These are phyloP conservation scores for Centrapalus pauciflorus DNA, from an alignment of 129 eudicot species.

Conservation along the genomic window DNA sequence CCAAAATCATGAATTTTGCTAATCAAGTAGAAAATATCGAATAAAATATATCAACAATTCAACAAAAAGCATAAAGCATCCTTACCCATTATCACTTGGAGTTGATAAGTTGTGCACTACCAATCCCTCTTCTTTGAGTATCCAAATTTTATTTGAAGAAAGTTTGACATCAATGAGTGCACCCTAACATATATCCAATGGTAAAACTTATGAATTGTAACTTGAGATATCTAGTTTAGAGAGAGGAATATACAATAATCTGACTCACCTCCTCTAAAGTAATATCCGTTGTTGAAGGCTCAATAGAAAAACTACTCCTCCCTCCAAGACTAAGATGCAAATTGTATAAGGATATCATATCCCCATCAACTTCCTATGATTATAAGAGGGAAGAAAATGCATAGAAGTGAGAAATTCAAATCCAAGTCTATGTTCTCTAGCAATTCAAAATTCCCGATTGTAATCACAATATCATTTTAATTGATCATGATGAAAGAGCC, in stretches of 20 bases:
- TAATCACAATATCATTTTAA: too few species aligned
- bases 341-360: constrained; percentile 42
- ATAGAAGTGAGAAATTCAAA: constrained; percentile 1
- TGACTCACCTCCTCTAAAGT: constrained; percentile 59
- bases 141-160: constrained; percentile 61
- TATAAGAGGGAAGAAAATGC: not conserved
- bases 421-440: not conserved
- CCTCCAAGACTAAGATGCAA: constrained; percentile 55
- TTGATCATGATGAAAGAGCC: too few species aligned
- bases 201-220: not conserved
- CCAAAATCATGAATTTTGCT: not conserved
- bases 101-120: constrained; percentile 36
- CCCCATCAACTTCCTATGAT: constrained; percentile 48
- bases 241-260: constrained; percentile 10
- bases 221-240: not conserved
- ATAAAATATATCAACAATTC: not conserved
- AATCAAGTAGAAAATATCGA: constrained; percentile 7
- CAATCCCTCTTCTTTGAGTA: constrained; percentile 73
- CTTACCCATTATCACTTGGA: constrained; percentile 42
- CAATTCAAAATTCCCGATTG: too few species aligned
- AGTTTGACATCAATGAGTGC: constrained; percentile 65
- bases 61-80: not conserved
- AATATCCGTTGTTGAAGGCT: constrained; percentile 43
- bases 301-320: constrained; percentile 39
- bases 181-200: constrained; percentile 40